Percentiles rank a stretch among this genome's conserved stretches.
Evolutionary conservation across 345 rosid species (phyloP).

Genomic region (Brassica cretica): DNA sequence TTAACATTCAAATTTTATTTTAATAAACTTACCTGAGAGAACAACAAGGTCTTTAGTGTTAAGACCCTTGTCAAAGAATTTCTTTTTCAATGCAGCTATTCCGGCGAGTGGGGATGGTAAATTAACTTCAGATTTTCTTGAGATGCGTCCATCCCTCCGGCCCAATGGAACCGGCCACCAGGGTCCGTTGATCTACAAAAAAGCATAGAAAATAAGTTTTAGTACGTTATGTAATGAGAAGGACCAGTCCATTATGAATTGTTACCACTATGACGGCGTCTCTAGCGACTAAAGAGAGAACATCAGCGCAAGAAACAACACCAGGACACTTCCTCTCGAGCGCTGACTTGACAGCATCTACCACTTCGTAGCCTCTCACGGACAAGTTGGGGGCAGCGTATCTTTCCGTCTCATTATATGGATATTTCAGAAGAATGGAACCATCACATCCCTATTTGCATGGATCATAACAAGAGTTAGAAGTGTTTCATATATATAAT

Average conservation of each 20-base stretch:
- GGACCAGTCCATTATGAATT: background rate
- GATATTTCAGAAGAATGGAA: constrained; percentile 49
- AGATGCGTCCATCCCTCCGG: constrained; percentile 63
- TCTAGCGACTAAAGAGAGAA: constrained; percentile 61
- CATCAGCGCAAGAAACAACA: constrained; percentile 70
- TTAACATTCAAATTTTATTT: too few relatives aligned
- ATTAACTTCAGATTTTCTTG: constrained; percentile 36
- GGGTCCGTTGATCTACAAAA: constrained; percentile 59
- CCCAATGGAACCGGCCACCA: constrained; percentile 61
- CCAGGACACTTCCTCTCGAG: constrained; percentile 48
- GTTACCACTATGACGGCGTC: constrained; percentile 51
- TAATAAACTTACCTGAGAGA: constrained; percentile 44
- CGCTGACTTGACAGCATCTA: constrained; percentile 47
- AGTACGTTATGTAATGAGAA: background rate
- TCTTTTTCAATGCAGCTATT: constrained; percentile 37
- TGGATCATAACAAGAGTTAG: background rate
- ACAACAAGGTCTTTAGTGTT: constrained; percentile 55
- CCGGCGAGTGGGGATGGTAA: constrained; percentile 48
- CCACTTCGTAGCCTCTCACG: constrained; percentile 51
- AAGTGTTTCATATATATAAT: background rate
- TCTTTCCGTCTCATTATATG: constrained; percentile 48
- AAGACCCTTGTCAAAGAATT: constrained; percentile 48
- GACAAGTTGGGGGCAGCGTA: constrained; percentile 43
- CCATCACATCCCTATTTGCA: constrained; percentile 56
- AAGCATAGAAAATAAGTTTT: background rate